Base-by-base conservation (phyloP, 2,329 filamentous ascomycete genomes). In the Aureobasidium leucospermi region DNA sequence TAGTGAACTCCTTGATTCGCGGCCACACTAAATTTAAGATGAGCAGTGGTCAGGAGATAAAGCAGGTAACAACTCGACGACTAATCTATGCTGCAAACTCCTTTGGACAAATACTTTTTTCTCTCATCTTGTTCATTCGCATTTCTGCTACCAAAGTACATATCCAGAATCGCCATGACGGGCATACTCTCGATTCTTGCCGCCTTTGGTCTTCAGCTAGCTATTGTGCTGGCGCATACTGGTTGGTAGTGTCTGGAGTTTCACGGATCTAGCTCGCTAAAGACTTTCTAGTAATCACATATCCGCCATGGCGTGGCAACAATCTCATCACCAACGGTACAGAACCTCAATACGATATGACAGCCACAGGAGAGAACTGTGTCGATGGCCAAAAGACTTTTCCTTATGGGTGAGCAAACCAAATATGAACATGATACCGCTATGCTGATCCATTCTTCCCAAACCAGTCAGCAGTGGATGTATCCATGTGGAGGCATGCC, bases 401-500 rank as follows among this genome's bases (percentile, higher is more conserved):
- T 66, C 91, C 91, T 1, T 96, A 89, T 66, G 92, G 62, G 59
- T 61, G 10, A 39, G 59, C 46, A 6, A 4, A 13, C 23, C n/a
- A 28, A 43, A 6, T 29, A 34, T 23, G 23, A 6, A 11, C 28
- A 4, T 29, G 23, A 23, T 23, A 31, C 4, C 8, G 15, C 49
- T 28, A 7, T 15, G 39, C n/a, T 53, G 28, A 53, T 29, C 13
- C 6, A 10, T n/a, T 36, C 3, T 31, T 31, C 23, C 23, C 31
- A 2, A 7, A 15, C 3, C 6, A 61, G 91, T 75, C 93, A 94
- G 89, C 88, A 96, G 77, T 96, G 91, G 91, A 85, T 86, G 72
- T 96, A 96, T 78, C 91, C 92, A 74, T 96, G 91, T 71, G 94
- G 94, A 61, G 94, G 94, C 63, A 85, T 93, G 77, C 78, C 79